A percentile compares a stretch with the other conserved stretches of the same genome.
These are phyloP conservation scores for Tetrapyrgos nigripes DNA, from an alignment of 1,284 basidiomycete genomes.

Conservation along the genomic window DNA sequence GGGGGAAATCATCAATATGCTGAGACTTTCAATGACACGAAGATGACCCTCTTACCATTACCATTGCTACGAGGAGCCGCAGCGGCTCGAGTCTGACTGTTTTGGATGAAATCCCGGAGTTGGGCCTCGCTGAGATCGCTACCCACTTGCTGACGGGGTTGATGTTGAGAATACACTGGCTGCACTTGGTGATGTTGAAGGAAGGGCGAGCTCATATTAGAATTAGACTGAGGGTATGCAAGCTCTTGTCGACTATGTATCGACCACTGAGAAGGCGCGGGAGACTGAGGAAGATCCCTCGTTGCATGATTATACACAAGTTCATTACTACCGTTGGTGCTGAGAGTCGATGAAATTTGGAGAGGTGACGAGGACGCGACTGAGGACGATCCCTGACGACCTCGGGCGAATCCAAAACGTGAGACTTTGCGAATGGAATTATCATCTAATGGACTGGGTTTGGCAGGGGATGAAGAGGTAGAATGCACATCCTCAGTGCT, in stretches of 20 bases:
- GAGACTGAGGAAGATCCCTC: slow-evolving; percentile 44
- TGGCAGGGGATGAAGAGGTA: slow-evolving; percentile 34
- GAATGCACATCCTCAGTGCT: slow-evolving; percentile 47
- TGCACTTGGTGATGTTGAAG: slow-evolving; percentile 53
- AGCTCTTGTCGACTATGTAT: slow-evolving; percentile 51
- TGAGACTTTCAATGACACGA: slow-evolving; percentile 41
- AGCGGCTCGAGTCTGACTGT: slow-evolving; percentile 52
- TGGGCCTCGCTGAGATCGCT: slow-evolving; percentile 71
- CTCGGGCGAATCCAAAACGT: slow-evolving; percentile 84
- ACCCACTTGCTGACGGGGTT: slow-evolving; percentile 61
- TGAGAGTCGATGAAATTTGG: slow-evolving; percentile 62
- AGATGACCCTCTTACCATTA: slow-evolving; percentile 57
- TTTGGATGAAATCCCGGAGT: slow-evolving; percentile 74
- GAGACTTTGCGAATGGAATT: slow-evolving; percentile 73
- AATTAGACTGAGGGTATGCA: slow-evolving; percentile 47
- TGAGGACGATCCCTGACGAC: slow-evolving; percentile 61
- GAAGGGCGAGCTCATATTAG: slow-evolving; percentile 53
- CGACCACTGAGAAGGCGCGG: slow-evolving; percentile 53
- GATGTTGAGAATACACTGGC: slow-evolving; percentile 40
- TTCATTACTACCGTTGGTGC: slow-evolving; percentile 47
- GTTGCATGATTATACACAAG: slow-evolving; percentile 50
- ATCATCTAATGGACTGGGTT: slow-evolving; percentile 56
- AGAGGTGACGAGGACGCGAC: slow-evolving; percentile 61
- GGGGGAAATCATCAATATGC: slow-evolving; percentile 41
- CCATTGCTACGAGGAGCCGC: slow-evolving; percentile 37